phyloP scores from a whole-genome alignment of 495 filamentous ascomycete species.

The Cudoniella acicularis region DNA sequence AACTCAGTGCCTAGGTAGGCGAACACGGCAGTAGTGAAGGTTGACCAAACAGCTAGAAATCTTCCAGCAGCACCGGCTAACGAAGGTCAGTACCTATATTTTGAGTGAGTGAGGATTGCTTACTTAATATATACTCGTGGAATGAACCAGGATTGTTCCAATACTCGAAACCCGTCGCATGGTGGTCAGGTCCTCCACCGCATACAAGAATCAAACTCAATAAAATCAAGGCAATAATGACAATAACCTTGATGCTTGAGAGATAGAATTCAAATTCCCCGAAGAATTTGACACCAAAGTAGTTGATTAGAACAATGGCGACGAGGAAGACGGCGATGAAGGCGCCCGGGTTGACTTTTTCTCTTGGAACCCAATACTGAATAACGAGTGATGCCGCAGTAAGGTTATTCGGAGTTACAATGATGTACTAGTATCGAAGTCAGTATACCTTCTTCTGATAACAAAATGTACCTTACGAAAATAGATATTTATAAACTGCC shows the following conservation, averaged over 20 bases:
- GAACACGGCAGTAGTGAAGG: slow-evolving; percentile 71
- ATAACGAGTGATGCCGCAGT: slow-evolving; percentile 69
- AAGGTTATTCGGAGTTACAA: slow-evolving; percentile 24
- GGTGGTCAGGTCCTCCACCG: slow-evolving; percentile 35
- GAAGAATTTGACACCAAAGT: slow-evolving; percentile 64
- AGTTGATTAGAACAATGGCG: slow-evolving; percentile 61
- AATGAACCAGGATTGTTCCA: slow-evolving; percentile 72
- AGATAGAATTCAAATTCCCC: slow-evolving; percentile 75
- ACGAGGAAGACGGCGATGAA: slow-evolving; percentile 74
- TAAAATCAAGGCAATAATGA: slow-evolving; percentile 53
- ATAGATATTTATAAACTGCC: not conserved
- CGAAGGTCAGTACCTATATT: slow-evolving; percentile 31
- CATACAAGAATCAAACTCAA: slow-evolving; percentile 29
- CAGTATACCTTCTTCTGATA: not conserved
- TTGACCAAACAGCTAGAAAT: slow-evolving; percentile 74
- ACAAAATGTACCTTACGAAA: not conserved
- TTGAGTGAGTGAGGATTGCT: not conserved
- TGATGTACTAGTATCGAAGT: slow-evolving; percentile 41
- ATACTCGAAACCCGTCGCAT: slow-evolving; percentile 56
- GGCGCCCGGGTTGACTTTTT: slow-evolving; percentile 53
- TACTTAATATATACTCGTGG: slow-evolving; percentile 33
- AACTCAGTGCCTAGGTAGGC: slow-evolving; percentile 85
- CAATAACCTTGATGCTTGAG: slow-evolving; percentile 69
- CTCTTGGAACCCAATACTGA: slow-evolving; percentile 62
- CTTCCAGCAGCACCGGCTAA: slow-evolving; percentile 48